Percentiles rank a stretch among this genome's conserved stretches.
Conservation (phyloP, 805 yeast species). For the Spathaspora boniae region DNA sequence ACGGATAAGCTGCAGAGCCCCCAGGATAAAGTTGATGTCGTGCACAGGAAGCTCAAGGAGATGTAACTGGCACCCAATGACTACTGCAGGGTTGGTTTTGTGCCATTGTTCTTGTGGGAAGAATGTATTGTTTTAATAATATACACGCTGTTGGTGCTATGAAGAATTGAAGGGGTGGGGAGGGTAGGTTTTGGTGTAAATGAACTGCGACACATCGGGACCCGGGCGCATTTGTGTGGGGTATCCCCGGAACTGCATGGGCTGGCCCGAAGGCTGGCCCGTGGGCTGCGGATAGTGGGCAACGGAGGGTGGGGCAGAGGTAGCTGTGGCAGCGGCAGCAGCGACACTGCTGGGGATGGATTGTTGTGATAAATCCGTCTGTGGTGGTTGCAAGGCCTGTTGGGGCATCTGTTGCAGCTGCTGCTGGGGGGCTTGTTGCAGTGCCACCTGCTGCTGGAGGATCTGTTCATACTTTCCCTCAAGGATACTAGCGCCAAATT, state of each 20-base stretch:
- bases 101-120: not conserved
- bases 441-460: not conserved
- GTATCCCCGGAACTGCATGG: too few species aligned
- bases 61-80: not conserved
- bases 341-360: too few species aligned
- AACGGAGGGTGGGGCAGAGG: constrained; percentile 2
- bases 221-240: too few species aligned
- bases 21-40: constrained; percentile 66
- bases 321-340: constrained; percentile 5
- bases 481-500: constrained; percentile 1
- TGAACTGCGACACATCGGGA: not conserved
- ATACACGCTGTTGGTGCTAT: constrained; percentile 5
- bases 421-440: not conserved
- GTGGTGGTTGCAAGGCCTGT: constrained; percentile 3
- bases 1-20: constrained; percentile 71
- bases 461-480: constrained; percentile 7
- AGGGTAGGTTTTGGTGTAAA: not conserved
- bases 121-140: constrained; percentile 5
- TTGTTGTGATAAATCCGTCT: too few species aligned
- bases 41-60: constrained; percentile 44
- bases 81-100: not conserved
- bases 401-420: constrained; percentile 5
- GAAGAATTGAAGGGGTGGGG: not conserved
- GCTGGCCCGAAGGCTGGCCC: too few species aligned
- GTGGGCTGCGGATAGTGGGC: too few species aligned